Evolutionary conservation across 1,284 basidiomycete genomes (phyloP).

Genomic region (Testicularia cyperi): DNA sequence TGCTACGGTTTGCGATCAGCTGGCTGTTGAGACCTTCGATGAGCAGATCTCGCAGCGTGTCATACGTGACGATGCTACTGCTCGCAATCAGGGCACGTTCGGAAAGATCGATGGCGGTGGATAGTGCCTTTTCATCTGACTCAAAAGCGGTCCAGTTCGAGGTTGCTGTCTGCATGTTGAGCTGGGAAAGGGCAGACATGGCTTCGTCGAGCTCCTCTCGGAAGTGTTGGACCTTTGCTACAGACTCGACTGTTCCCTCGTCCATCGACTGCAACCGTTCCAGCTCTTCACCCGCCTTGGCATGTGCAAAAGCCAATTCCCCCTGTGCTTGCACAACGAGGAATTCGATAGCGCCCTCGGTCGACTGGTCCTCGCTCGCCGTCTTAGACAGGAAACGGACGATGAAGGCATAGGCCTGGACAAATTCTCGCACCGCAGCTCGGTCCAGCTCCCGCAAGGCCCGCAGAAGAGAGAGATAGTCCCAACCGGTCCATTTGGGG

Average conservation of each 20-base stretch:
- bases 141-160: conserved; percentile 1
- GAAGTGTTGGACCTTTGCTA: conserved; percentile 23
- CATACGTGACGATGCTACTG: conserved; percentile 39
- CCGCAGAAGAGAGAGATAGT: conserved; percentile 28
- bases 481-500: conserved; percentile 14
- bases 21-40: conserved; percentile 40
- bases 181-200: conserved; percentile 2
- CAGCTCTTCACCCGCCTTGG: conserved; percentile 13
- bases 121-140: conserved; percentile 16
- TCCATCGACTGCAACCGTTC: not conserved
- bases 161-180: not conserved
- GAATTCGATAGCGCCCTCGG: conserved; percentile 34
- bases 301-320: conserved; percentile 37
- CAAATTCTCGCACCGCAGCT: conserved; percentile 67
- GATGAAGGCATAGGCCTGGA: conserved; percentile 69
- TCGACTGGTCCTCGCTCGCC: conserved; percentile 36
- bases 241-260: conserved; percentile 2
- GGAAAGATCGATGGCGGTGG: conserved; percentile 17
- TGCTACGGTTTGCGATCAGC: conserved; percentile 46
- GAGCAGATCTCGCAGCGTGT: conserved; percentile 26
- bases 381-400: conserved; percentile 67
- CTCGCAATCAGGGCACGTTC: conserved; percentile 33
- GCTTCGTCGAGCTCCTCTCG: conserved; percentile 23
- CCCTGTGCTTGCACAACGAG: conserved; percentile 42
- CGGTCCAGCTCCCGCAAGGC: conserved; percentile 60